Percentiles rank a stretch among this genome's conserved stretches.
Evolutionary conservation across 768 basidiomycete genomes (phyloP).

Genomic region (Cubamyces sp.): DNA sequence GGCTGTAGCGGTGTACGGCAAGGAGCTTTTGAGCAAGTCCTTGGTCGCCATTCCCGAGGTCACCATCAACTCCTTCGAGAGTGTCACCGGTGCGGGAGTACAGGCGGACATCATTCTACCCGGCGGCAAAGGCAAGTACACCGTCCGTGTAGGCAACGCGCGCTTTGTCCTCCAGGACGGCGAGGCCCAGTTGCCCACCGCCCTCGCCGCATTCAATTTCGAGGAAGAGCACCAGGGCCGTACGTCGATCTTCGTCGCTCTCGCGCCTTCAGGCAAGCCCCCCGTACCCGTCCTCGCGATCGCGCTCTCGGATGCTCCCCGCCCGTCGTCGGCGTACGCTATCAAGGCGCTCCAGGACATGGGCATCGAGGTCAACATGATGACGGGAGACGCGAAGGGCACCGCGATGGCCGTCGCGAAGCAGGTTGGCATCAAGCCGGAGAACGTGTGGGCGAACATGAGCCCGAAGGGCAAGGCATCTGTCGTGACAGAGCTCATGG

Average conservation of each 20-base stretch:
- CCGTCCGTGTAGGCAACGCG: constrained; percentile 75
- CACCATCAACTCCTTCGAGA: constrained; percentile 76
- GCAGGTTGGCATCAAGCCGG: constrained; percentile 83
- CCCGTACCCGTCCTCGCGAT: constrained; percentile 74
- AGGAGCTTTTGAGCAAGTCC: constrained; percentile 53
- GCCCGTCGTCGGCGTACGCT: constrained; percentile 82
- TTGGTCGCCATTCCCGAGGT: constrained; percentile 52
- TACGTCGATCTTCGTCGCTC: constrained; percentile 86
- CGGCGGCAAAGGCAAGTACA: constrained; percentile 49
- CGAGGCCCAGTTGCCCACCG: constrained; percentile 55
- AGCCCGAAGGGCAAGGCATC: constrained; percentile 95
- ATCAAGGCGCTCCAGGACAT: constrained; percentile 80
- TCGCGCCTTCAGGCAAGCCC: constrained; percentile 45
- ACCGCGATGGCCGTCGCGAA: constrained; percentile 90
- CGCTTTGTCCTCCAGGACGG: constrained; percentile 66
- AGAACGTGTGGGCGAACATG: constrained; percentile 89
- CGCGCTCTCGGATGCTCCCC: constrained; percentile 86
- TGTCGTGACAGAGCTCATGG: constrained; percentile 79
- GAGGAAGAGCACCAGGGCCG: constrained; percentile 75
- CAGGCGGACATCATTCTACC: constrained; percentile 64
- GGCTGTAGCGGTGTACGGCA: constrained; percentile 86
- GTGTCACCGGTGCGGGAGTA: constrained; percentile 88
- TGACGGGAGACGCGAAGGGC: constrained; percentile 89
- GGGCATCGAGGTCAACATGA: constrained; percentile 92
- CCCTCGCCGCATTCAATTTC: constrained; percentile 65